These are phyloP conservation scores for Erigeron canadensis DNA, from an alignment of 129 eudicot genomes.

Conservation along the genomic window DNA sequence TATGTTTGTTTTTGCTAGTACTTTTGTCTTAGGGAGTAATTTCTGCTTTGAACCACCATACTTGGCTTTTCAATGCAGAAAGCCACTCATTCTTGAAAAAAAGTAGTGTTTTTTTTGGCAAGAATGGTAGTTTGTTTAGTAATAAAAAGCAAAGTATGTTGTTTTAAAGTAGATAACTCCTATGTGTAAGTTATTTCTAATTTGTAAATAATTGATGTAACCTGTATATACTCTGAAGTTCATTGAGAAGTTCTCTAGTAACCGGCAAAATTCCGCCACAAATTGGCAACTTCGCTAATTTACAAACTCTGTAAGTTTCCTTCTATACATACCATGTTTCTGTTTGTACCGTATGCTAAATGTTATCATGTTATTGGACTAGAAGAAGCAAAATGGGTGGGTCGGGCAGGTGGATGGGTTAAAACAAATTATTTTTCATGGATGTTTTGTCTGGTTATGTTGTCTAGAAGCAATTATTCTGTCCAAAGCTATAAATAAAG, in stretches of 20 bases:
- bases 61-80: constrained; percentile 6
- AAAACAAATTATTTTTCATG: background rate
- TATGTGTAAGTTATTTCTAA: background rate
- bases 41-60: background rate
- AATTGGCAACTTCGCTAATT: constrained; percentile 49
- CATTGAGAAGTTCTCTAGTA: constrained; percentile 54
- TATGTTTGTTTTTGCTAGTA: background rate
- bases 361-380: background rate
- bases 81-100: background rate
- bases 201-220: constrained; percentile 19
- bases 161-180: background rate
- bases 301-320: constrained; percentile 54
- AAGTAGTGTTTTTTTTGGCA: constrained; percentile 1
- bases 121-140: background rate
- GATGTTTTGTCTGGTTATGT: background rate
- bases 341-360: constrained; percentile 8
- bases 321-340: constrained; percentile 2
- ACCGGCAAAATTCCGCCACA: constrained; percentile 52
- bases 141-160: constrained; percentile 1
- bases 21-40: background rate
- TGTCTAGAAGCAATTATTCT: background rate
- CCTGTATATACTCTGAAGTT: constrained; percentile 27
- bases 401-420: background rate
- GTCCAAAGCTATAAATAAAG: background rate
- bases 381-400: background rate